Conservation (phyloP, 371 early-diverging fungal genomes). For the Mucor piriformis region DNA sequence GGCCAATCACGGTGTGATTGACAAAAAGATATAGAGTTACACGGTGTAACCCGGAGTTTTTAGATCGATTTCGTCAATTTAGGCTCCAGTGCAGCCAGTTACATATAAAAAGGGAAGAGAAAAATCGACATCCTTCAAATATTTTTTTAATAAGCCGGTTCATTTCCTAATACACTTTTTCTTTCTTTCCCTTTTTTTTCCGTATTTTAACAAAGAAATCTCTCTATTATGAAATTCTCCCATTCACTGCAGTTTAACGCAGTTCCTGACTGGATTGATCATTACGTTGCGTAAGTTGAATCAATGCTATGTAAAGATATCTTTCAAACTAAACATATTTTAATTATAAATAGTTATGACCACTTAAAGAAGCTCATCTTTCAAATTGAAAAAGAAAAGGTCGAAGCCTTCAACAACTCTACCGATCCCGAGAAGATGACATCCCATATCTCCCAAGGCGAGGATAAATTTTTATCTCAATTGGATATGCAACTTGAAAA, state of each 20-base stretch:
- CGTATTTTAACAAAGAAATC: neutral
- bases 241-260: constrained; percentile 87
- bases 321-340: neutral
- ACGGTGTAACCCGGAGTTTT: constrained; percentile 9
- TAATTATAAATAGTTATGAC: constrained; percentile 65
- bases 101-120: constrained; percentile 1
- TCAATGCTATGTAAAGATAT: neutral
- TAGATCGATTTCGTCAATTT: constrained; percentile 10
- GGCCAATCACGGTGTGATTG: constrained; percentile 7
- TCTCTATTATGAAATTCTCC: constrained; percentile 81
- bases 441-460: constrained; percentile 7
- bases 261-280: constrained; percentile 89
- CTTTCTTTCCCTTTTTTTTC: constrained; percentile 4
- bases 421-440: constrained; percentile 31
- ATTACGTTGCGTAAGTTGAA: constrained; percentile 65
- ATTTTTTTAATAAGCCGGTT: constrained; percentile 6
- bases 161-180: constrained; percentile 5
- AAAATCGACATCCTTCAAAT: constrained; percentile 3
- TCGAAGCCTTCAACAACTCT: constrained; percentile 47
- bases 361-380: constrained; percentile 89
- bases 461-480: constrained; percentile 60
- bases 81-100: constrained; percentile 3
- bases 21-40: constrained; percentile 3
- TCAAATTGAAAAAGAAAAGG: constrained; percentile 83
- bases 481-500: constrained; percentile 83